phyloP scores from a whole-genome alignment of 331 rosid species.

The Pyracantha coccinea region DNA sequence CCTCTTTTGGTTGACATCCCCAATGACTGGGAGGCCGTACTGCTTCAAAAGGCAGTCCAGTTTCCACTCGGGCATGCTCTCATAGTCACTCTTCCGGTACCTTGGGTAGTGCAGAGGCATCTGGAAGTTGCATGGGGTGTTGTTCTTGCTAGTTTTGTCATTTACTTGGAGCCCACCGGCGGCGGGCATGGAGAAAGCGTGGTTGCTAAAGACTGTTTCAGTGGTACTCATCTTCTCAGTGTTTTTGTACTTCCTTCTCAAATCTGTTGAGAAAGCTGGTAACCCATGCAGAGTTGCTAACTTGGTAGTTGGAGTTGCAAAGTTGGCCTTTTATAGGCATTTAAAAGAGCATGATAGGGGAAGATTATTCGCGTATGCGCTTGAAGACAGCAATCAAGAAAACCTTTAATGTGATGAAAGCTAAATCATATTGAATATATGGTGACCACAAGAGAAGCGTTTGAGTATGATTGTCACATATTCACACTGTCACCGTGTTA shows the following conservation, averaged over 20 bases:
- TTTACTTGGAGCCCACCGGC: neutral
- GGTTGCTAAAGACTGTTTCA: conserved; percentile 1
- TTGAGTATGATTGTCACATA: neutral
- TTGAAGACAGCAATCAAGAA: neutral
- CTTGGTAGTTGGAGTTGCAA: neutral
- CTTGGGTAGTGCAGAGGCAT: conserved; percentile 44
- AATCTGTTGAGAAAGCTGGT: neutral
- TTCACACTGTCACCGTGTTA: no score
- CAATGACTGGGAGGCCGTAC: conserved; percentile 26
- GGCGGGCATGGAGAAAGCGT: neutral
- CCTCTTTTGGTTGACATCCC: conserved; percentile 32
- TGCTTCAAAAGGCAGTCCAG: conserved; percentile 30
- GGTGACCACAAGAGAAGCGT: neutral
- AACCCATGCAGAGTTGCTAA: conserved; percentile 4
- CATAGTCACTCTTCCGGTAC: conserved; percentile 23
- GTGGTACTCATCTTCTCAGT: neutral
- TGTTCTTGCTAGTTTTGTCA: conserved; percentile 12
- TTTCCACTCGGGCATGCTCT: conserved; percentile 36
- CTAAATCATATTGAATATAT: neutral
- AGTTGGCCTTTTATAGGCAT: conserved; percentile 19
- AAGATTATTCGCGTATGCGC: conserved; percentile 12
- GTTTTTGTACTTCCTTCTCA: no score
- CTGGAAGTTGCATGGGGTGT: conserved; percentile 15
- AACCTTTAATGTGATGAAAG: conserved; percentile 20
- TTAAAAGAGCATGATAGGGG: neutral